A percentile compares a stretch with the other conserved stretches of the same genome.
Conservation (phyloP, 805 yeast genomes). For the Teunomyces lycoperdinae region DNA sequence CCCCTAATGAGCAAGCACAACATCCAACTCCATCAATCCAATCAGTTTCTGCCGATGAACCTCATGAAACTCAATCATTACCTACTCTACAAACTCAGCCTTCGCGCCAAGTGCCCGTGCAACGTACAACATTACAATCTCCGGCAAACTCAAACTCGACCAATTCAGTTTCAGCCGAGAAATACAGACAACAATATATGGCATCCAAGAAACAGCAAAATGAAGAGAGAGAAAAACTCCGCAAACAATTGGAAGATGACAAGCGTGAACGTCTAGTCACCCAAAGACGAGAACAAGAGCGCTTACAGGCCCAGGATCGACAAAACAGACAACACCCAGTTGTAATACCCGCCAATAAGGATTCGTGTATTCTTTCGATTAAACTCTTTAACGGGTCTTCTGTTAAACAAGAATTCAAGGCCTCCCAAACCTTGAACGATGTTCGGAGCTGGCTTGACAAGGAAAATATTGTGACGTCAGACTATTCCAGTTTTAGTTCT, state of each 20-base stretch:
- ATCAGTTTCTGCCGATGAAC: background rate
- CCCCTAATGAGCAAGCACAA: background rate
- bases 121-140: background rate
- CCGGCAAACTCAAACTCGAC: background rate
- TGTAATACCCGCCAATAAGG: constrained; percentile 15
- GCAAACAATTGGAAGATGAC: constrained; percentile 52
- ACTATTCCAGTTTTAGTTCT: constrained; percentile 47
- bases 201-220: constrained; percentile 35
- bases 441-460: constrained; percentile 63
- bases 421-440: constrained; percentile 45
- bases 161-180: background rate
- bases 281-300: constrained; percentile 6
- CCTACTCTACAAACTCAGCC: background rate
- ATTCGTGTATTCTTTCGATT: constrained; percentile 48
- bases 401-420: constrained; percentile 48
- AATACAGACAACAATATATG: constrained; percentile 4
- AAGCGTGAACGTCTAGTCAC: constrained; percentile 40
- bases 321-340: constrained; percentile 11
- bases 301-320: constrained; percentile 10
- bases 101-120: background rate
- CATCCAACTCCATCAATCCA: background rate
- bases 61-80: background rate
- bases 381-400: constrained; percentile 67
- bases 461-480: constrained; percentile 37
- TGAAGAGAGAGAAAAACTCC: constrained; percentile 56